A percentile compares a stretch with the other conserved stretches of the same genome.
phyloP scores from a whole-genome alignment of 345 rosid genomes.

The Excoecaria agallocha region DNA sequence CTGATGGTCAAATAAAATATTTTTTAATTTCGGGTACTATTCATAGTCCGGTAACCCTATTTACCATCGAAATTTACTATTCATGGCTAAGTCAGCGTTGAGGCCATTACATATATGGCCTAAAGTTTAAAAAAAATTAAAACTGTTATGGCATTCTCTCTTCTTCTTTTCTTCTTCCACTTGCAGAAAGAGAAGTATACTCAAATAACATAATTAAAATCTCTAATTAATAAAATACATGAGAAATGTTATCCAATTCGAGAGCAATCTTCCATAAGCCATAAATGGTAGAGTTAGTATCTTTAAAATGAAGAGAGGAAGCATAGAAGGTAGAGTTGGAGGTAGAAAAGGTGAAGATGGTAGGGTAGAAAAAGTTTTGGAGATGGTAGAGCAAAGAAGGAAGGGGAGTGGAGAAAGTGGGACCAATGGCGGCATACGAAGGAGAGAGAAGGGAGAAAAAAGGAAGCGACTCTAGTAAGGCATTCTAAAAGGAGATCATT shows the following conservation, averaged over 20 bases:
- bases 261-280: constrained; percentile 36
- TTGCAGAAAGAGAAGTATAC: no score
- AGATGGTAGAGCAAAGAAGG: constrained; percentile 62
- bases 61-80: no score
- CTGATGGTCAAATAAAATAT: no score
- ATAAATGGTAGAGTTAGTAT: not conserved
- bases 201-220: no score
- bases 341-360: constrained; percentile 59
- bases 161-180: no score
- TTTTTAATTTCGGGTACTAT: no score
- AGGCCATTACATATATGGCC: no score
- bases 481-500: constrained; percentile 81
- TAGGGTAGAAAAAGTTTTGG: constrained; percentile 44
- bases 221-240: no score
- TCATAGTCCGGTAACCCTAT: no score
- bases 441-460: constrained; percentile 59
- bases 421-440: constrained; percentile 87
- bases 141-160: no score
- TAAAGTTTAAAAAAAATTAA: no score
- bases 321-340: constrained; percentile 44
- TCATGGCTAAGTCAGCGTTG: no score
- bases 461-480: constrained; percentile 64
- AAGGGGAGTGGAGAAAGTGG: constrained; percentile 56
- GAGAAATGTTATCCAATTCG: constrained; percentile 28
- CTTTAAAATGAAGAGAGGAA: constrained; percentile 40